Percentiles rank a stretch among this genome's conserved stretches.
Evolutionary conservation across 23 red algal genomes (phyloP).

Genomic region (Gracilaria caudata): DNA sequence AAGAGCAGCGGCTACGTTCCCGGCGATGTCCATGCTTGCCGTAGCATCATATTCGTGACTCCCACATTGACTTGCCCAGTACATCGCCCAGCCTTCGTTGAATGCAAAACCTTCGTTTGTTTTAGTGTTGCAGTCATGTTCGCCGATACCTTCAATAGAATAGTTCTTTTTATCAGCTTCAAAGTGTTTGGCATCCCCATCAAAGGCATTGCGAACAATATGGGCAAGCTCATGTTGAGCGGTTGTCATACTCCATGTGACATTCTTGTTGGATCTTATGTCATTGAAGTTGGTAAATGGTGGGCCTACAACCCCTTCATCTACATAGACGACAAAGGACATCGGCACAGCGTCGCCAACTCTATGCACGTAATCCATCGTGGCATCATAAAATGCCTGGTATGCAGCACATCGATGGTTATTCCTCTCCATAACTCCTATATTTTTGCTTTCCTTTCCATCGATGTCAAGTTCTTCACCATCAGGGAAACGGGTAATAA

Average conservation of each 20-base stretch:
- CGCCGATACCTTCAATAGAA: neutral
- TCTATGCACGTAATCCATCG: neutral
- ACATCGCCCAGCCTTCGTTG: slow-evolving; percentile 40
- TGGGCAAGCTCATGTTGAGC: slow-evolving; percentile 36
- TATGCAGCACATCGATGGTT: neutral
- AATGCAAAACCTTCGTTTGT: slow-evolving; percentile 17
- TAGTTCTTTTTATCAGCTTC: neutral
- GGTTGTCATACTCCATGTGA: neutral
- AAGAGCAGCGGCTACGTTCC: neutral
- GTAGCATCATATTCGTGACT: neutral
- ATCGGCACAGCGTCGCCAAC: neutral
- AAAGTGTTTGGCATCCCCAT: slow-evolving; percentile 5
- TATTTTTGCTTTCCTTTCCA: neutral
- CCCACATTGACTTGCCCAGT: slow-evolving; percentile 16
- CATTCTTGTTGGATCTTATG: neutral
- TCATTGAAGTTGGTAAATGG: neutral
- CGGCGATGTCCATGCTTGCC: neutral
- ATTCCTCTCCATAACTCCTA: neutral
- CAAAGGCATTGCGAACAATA: slow-evolving; percentile 4
- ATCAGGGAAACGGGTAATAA: neutral
- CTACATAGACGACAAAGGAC: neutral
- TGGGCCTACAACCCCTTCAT: neutral
- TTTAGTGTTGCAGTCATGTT: slow-evolving; percentile 12
- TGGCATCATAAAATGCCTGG: neutral
- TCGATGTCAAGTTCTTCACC: neutral